Base-by-base conservation (phyloP, 2,329 filamentous ascomycete genomes). In the Amylocarpus encephaloides region DNA sequence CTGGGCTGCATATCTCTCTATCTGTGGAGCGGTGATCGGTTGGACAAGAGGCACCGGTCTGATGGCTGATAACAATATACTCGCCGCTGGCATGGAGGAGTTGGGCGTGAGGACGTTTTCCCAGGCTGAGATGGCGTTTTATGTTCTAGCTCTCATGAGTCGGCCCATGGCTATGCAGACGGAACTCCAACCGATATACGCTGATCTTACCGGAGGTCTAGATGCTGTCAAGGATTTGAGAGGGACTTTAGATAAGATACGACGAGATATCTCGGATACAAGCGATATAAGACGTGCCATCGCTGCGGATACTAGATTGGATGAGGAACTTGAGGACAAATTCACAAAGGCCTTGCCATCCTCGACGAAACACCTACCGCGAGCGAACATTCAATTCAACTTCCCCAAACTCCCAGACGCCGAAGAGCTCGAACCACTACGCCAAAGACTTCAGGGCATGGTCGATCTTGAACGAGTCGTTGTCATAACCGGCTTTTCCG, bases 1-100 rank as follows among this genome's bases (percentile, higher is more conserved):
- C 73, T 97, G 92, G 92, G 83, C 82, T 59, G 89, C 90, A 72
- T 96, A 93, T 73, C 86, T 97, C 62, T 95, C 91, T 54, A 91
- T 97, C 62, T 96, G 92, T 64, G 92, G 92, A 73, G 91, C 91
- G 55, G 88, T 95, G 69, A 97, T 97, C 66, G 92, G 92, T 55
- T 97, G 92, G 92, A 97, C 92, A 60, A 90, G 92, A 71, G 91
- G 91, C 57, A 97, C 92, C 53, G 92, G 92, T 66, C 80, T 97
- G 61, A 96, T 96, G 91, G 86, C 84, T 57, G 89, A 86, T 64
- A 96, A 96, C 78, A 95, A 97, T 70, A 83, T 95, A 61, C 89
- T 96, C 56, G 92, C 93, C 26, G 90, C 96, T 68, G 91, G 90
- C 52, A 87, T 97, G 50, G 92, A 97, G 75, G 86, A 86, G 62